Conservation (phyloP, 2,329 filamentous ascomycete genomes). For the Pseudogymnoascus sp. region DNA sequence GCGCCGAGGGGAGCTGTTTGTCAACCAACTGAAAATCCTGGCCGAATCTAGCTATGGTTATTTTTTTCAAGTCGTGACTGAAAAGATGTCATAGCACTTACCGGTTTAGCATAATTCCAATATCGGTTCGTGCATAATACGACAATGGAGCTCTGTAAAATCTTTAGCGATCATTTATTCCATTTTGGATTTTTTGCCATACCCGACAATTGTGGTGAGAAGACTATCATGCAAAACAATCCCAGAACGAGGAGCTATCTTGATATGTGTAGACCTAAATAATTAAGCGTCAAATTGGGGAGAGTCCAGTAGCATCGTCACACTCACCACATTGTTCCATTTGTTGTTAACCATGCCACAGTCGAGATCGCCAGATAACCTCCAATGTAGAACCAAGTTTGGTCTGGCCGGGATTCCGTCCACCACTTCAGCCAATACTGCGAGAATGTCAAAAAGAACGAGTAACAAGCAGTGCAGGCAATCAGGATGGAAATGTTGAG, state of each 20-base stretch:
- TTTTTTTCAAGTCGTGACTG: not conserved
- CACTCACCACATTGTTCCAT: conserved; percentile 28
- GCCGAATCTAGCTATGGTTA: conserved; percentile 13
- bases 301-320: not conserved
- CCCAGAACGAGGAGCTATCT: conserved; percentile 33
- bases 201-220: conserved; percentile 26
- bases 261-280: conserved; percentile 28
- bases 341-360: conserved; percentile 32
- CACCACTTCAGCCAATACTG: conserved; percentile 12
- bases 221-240: conserved; percentile 26
- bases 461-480: not conserved
- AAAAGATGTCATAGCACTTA: conserved; percentile 11
- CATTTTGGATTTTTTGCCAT: conserved; percentile 12
- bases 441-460: conserved; percentile 12
- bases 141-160: conserved; percentile 31
- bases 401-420: conserved; percentile 12
- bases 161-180: no score
- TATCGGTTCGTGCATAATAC: conserved; percentile 34
- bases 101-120: conserved; percentile 35
- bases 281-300: not conserved
- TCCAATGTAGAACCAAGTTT: conserved; percentile 27
- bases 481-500: conserved; percentile 8
- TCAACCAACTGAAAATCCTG: conserved; percentile 17
- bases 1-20: conserved; percentile 19
- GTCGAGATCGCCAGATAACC: conserved; percentile 31